A percentile compares a stretch with the other conserved stretches of the same genome.
Evolutionary conservation across 257 asterid species (phyloP).

Genomic region (Primulina eburnea): DNA sequence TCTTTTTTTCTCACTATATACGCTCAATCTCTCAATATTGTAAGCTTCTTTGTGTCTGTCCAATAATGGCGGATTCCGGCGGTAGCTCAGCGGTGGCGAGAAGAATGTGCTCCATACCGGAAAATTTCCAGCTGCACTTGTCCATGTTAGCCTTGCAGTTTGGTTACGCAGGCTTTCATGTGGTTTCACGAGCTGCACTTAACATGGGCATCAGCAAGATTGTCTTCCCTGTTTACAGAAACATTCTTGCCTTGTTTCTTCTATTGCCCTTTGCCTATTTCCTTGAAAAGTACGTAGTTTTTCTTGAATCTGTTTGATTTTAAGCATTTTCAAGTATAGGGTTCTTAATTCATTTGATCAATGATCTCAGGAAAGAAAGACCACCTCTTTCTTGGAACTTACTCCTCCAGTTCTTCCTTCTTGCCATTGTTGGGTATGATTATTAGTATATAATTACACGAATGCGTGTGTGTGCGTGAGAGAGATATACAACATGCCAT

Average conservation of each 20-base stretch:
- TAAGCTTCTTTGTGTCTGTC: neutral
- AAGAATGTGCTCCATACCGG: slow-evolving; percentile 75
- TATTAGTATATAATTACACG: neutral
- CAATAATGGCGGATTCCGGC: slow-evolving; percentile 62
- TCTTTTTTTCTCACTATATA: neutral
- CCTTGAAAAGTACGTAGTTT: slow-evolving; percentile 65
- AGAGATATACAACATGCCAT: neutral
- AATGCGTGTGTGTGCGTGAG: neutral
- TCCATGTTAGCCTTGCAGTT: slow-evolving; percentile 91
- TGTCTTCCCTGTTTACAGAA: slow-evolving; percentile 88
- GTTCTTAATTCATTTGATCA: slow-evolving; percentile 6
- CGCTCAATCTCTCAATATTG: neutral
- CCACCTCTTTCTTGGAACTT: slow-evolving; percentile 78
- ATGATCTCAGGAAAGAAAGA: slow-evolving; percentile 77
- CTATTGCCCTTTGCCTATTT: slow-evolving; percentile 95
- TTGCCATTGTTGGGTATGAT: slow-evolving; percentile 84
- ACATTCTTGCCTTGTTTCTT: slow-evolving; percentile 84
- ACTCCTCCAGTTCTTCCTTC: slow-evolving; percentile 74
- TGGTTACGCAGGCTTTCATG: slow-evolving; percentile 97
- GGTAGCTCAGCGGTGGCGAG: slow-evolving; percentile 37
- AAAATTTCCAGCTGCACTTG: slow-evolving; percentile 74
- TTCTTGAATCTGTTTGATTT: neutral
- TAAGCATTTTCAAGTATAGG: neutral
- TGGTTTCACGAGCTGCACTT: slow-evolving; percentile 89
- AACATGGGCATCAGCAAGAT: slow-evolving; percentile 99